Conservation (phyloP, 2,329 filamentous ascomycete species). For the Alternaria sp. region DNA sequence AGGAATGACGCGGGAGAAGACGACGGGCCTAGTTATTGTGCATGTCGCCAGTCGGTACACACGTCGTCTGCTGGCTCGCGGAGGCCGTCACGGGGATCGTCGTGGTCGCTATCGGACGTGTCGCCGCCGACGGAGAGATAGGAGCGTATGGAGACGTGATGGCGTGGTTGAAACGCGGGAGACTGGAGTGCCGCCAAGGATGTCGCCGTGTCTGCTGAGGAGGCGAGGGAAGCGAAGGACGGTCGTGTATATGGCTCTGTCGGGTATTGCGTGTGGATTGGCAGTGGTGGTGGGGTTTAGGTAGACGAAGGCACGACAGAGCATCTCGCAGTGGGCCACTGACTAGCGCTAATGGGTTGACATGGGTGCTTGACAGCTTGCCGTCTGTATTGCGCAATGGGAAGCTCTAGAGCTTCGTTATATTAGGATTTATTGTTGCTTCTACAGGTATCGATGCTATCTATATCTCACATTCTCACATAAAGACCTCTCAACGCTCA, state of each 20-base stretch:
- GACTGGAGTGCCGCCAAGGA: not conserved
- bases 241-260: constrained; percentile 4
- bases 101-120: constrained; percentile 11
- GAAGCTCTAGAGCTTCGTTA: not conserved
- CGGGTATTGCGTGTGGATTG: constrained; percentile 3
- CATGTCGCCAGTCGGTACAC: constrained; percentile 23
- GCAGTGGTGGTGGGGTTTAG: constrained; percentile 12
- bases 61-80: constrained; percentile 12
- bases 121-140: constrained; percentile 14
- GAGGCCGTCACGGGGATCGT: constrained; percentile 2
- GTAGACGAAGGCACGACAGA: constrained; percentile 16
- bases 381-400: not conserved
- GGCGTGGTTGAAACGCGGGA: constrained; percentile 1
- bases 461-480: not conserved
- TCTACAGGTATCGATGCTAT: not conserved
- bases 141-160: constrained; percentile 6
- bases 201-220: not conserved
- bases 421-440: not conserved
- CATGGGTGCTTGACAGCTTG: not conserved
- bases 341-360: constrained; percentile 1
- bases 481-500: not conserved
- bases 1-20: constrained; percentile 13
- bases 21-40: constrained; percentile 10
- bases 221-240: not conserved
- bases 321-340: constrained; percentile 12